Base-by-base conservation (phyloP, 2,329 filamentous ascomycete species). In the Paramyrothecium roridum region DNA sequence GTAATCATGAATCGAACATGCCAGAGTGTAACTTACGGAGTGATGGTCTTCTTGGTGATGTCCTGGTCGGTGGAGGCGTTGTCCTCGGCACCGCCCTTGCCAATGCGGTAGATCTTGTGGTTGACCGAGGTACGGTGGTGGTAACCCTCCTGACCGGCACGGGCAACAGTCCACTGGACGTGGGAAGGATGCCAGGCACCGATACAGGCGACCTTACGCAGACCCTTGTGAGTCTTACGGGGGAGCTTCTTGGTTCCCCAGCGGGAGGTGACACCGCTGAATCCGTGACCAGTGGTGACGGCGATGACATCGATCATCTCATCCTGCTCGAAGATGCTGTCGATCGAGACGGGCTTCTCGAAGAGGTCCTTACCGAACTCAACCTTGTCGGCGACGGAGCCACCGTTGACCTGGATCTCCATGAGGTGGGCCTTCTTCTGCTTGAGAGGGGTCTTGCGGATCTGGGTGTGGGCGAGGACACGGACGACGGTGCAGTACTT, bases 211-310 rank as follows among this genome's bases (percentile, higher is more conserved):
- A 99, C 93, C 90, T 99, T 99, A 75, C 95, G 89, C 75, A 99
- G 92, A 96, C 95, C 95, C 89, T 99, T 99, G 90, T 99, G 95
- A 62, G 95, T 99, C 92, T 99, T 99, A 77, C 95, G 91, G 70
- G 95, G 95, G 73, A 99, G 91, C 91, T 98, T 99, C 91, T 97
- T 99, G 84, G 95, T 99, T 72, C 95, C 95, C 95, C 95, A 99
- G 83, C 95, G 88, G 79, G 88, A 84, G 66, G 95, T 99, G 72
- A 99, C 95, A 89, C 95, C 95, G 77, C 85, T 84, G 90, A 91
- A 98, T 78, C 95, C 95, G 85, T 98, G 92, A 85, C 95, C 95
- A 89, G 96, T 98, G 85, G 95, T 99, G 76, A 99, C 93, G 75
- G 93, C 95, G 72, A 99, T 97, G 76, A 96, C 89, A 77, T 99